These are phyloP conservation scores for Ceratocystis ficicola DNA, from an alignment of 2,329 filamentous ascomycete species.

Conservation along the genomic window DNA sequence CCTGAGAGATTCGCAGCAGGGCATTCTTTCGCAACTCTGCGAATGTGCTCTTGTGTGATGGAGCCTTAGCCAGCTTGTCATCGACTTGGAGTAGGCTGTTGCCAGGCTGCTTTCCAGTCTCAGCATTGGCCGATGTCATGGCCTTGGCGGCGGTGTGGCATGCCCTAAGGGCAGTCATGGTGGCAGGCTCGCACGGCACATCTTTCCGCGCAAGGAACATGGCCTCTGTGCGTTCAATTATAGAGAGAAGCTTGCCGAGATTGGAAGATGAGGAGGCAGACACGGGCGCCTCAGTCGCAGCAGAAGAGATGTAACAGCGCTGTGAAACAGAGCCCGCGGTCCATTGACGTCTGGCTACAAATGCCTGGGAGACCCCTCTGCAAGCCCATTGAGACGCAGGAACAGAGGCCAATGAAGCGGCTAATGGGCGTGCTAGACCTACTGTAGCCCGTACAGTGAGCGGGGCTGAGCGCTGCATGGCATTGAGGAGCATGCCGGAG, in stretches of 20 bases:
- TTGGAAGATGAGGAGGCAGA: slow-evolving; percentile 28
- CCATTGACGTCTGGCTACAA: neutral
- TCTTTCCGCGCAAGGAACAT: slow-evolving; percentile 36
- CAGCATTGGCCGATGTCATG: slow-evolving; percentile 29
- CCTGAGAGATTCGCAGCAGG: slow-evolving; percentile 42
- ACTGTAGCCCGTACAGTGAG: neutral
- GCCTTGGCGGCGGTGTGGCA: slow-evolving; percentile 36
- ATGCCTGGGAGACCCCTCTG: neutral
- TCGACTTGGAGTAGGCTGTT: slow-evolving; percentile 30
- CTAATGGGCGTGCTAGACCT: neutral
- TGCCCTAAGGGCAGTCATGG: slow-evolving; percentile 34
- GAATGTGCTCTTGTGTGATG: slow-evolving; percentile 13
- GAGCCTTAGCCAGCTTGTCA: slow-evolving; percentile 14
- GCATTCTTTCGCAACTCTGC: slow-evolving; percentile 33
- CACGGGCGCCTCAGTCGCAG: neutral
- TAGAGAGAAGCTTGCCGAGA: slow-evolving; percentile 32
- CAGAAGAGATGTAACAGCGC: slow-evolving; percentile 2
- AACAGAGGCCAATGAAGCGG: neutral
- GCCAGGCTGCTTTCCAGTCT: slow-evolving; percentile 10
- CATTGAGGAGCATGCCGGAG: neutral
- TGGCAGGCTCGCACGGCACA: slow-evolving; percentile 36
- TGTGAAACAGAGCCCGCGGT: neutral
- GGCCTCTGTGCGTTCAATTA: slow-evolving; percentile 34
- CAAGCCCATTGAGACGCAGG: neutral
- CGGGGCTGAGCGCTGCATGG: slow-evolving; percentile 12